A percentile compares a stretch with the other conserved stretches of the same genome.
These are phyloP conservation scores for Aureobasidium sp. DNA, from an alignment of 2,329 filamentous ascomycete genomes.

Conservation along the genomic window DNA sequence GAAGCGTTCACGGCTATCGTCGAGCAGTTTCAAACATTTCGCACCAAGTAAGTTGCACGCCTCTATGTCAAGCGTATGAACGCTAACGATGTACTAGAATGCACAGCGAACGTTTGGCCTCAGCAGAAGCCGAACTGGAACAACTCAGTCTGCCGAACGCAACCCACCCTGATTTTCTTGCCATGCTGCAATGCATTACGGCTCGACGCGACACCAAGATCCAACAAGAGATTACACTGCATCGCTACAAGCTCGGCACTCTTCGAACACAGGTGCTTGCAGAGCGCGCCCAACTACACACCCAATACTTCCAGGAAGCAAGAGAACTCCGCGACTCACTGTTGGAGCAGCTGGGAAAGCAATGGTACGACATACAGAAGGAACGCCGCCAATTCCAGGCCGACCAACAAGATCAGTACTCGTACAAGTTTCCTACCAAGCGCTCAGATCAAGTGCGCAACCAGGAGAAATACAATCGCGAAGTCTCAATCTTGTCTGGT, in stretches of 20 bases:
- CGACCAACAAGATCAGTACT: slow-evolving; percentile 73
- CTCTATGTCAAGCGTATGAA: not conserved
- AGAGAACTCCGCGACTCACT: slow-evolving; percentile 75
- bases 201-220: slow-evolving; percentile 75
- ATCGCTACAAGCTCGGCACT: slow-evolving; percentile 65
- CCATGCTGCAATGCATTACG: slow-evolving; percentile 82
- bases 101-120: slow-evolving; percentile 79
- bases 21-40: slow-evolving; percentile 78
- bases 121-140: slow-evolving; percentile 63
- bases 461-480: slow-evolving; percentile 86
- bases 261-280: slow-evolving; percentile 70
- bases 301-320: slow-evolving; percentile 82
- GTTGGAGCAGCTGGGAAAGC: slow-evolving; percentile 73
- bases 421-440: slow-evolving; percentile 70
- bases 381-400: slow-evolving; percentile 74
- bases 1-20: slow-evolving; percentile 62
- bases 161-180: slow-evolving; percentile 84
- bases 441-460: slow-evolving; percentile 72
- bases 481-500: slow-evolving; percentile 84
- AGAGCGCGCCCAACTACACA: slow-evolving; percentile 76
- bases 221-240: slow-evolving; percentile 64
- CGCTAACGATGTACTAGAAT: slow-evolving; percentile 33
- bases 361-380: slow-evolving; percentile 89
- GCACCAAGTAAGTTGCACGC: slow-evolving; percentile 37
- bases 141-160: slow-evolving; percentile 52